These are phyloP conservation scores for Penicillium sp. DNA, from an alignment of 2,329 filamentous ascomycete genomes.

Conservation along the genomic window DNA sequence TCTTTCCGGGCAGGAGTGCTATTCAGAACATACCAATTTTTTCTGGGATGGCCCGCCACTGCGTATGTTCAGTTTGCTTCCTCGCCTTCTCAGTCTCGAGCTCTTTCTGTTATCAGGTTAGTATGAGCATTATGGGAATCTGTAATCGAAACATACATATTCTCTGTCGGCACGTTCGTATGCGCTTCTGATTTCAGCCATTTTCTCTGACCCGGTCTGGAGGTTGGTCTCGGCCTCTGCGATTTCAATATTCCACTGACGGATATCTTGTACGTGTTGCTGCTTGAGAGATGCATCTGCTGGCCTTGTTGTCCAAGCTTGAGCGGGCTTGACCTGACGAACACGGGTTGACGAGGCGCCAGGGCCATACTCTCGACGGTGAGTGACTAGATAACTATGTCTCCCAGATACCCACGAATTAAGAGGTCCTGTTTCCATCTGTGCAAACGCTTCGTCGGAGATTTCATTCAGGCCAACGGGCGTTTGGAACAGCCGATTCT, in stretches of 20 bases:
- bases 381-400: conserved; percentile 66
- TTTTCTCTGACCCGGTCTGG: conserved; percentile 32
- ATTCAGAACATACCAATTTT: conserved; percentile 65
- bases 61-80: conserved; percentile 68
- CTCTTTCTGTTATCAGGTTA: conserved; percentile 28
- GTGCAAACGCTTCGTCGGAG: conserved; percentile 68
- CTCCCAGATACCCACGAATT: conserved; percentile 71
- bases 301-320: conserved; percentile 76
- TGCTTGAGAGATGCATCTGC: conserved; percentile 65
- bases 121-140: neutral
- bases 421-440: conserved; percentile 64
- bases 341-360: conserved; percentile 72
- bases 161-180: conserved; percentile 37
- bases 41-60: conserved; percentile 69
- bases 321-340: conserved; percentile 63
- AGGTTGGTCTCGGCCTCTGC: conserved; percentile 33
- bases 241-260: conserved; percentile 49
- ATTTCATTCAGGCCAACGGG: conserved; percentile 69
- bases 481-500: conserved; percentile 69
- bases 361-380: conserved; percentile 80
- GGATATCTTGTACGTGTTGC: conserved; percentile 60
- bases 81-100: conserved; percentile 64
- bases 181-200: conserved; percentile 28
- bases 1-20: neutral
- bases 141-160: conserved; percentile 43